Conservation (phyloP, 495 filamentous ascomycete genomes). For the Lasiosphaeria miniovina region DNA sequence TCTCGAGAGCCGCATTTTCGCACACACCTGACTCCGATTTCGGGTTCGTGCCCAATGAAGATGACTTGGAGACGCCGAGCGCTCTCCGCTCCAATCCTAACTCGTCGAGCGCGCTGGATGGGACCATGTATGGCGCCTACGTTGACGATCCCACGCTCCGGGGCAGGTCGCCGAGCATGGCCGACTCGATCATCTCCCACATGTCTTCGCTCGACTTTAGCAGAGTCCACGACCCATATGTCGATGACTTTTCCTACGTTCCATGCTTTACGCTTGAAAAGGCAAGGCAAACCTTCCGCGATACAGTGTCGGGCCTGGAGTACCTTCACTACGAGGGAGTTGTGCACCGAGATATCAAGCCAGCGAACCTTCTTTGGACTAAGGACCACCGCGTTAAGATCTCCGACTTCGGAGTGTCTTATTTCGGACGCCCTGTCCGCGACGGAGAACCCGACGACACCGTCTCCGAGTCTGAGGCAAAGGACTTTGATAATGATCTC, state of each 20-base stretch:
- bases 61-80: slow-evolving; percentile 46
- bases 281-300: slow-evolving; percentile 83
- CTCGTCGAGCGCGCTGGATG: slow-evolving; percentile 60
- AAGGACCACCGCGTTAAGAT: slow-evolving; percentile 88
- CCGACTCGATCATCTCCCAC: slow-evolving; percentile 59
- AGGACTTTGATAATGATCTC: slow-evolving; percentile 82
- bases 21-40: slow-evolving; percentile 43
- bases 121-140: slow-evolving; percentile 73
- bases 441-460: slow-evolving; percentile 75
- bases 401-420: slow-evolving; percentile 99
- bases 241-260: slow-evolving; percentile 86
- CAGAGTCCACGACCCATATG: slow-evolving; percentile 55
- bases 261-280: slow-evolving; percentile 85
- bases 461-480: slow-evolving; percentile 76
- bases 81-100: slow-evolving; percentile 46
- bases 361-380: slow-evolving; percentile 92
- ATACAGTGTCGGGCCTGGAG: slow-evolving; percentile 90
- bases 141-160: slow-evolving; percentile 49
- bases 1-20: slow-evolving; percentile 43
- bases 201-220: slow-evolving; percentile 54
- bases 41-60: slow-evolving; percentile 32
- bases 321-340: slow-evolving; percentile 97
- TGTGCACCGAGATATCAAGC: slow-evolving; percentile 97
- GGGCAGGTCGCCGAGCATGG: slow-evolving; percentile 59
- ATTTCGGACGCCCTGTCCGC: slow-evolving; percentile 79